Evolutionary conservation across 2,329 filamentous ascomycete genomes (phyloP).

Genomic region (Xylaria multiplex): DNA sequence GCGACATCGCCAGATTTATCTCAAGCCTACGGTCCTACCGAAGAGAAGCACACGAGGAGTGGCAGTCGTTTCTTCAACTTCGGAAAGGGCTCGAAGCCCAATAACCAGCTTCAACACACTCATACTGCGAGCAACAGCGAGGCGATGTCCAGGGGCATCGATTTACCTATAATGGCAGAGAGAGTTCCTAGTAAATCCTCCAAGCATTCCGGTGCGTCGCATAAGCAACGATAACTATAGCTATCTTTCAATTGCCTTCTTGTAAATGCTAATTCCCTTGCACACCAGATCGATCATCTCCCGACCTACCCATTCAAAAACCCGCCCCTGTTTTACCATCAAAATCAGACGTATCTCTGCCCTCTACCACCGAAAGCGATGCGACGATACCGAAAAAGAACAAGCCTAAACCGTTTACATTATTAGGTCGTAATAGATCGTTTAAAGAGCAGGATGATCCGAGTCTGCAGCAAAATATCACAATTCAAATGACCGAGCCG

Average conservation of each 20-base stretch:
- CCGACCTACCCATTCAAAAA: conserved; percentile 53
- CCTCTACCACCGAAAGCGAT: conserved; percentile 61
- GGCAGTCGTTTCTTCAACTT: conserved; percentile 50
- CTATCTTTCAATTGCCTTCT: conserved; percentile 26
- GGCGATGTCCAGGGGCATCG: conserved; percentile 46
- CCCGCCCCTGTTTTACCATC: conserved; percentile 56
- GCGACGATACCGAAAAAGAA: conserved; percentile 54
- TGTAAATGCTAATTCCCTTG: conserved; percentile 41
- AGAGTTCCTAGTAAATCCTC: conserved; percentile 46
- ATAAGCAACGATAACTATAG: background rate
- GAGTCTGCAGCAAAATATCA: conserved; percentile 51
- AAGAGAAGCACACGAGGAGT: conserved; percentile 49
- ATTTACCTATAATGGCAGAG: conserved; percentile 46
- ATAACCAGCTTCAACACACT: conserved; percentile 42
- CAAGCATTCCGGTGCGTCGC: conserved; percentile 48
- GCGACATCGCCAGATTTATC: conserved; percentile 37
- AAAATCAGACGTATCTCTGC: conserved; percentile 63
- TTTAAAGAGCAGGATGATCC: conserved; percentile 56
- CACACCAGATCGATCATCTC: conserved; percentile 46
- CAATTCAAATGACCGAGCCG: conserved; percentile 50
- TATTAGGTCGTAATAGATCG: conserved; percentile 63
- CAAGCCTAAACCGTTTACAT: conserved; percentile 66
- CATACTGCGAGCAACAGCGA: conserved; percentile 43
- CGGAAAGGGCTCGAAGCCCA: conserved; percentile 43
- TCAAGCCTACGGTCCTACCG: conserved; percentile 31